These are phyloP conservation scores for Tetrapyrgos nigripes DNA, from an alignment of 1,284 basidiomycete genomes.

Conservation along the genomic window DNA sequence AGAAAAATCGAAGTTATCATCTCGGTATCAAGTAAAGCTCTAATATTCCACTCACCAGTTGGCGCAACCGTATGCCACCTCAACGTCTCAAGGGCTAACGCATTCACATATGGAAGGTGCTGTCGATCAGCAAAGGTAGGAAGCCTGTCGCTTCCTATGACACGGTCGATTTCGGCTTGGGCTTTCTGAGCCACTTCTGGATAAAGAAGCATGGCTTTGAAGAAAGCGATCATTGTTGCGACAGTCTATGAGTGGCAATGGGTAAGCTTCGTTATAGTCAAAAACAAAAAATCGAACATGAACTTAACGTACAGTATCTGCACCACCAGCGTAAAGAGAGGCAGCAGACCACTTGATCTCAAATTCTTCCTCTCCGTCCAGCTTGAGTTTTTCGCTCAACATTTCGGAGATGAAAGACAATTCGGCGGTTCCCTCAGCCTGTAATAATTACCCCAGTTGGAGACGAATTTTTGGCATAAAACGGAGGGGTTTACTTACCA, in stretches of 20 bases:
- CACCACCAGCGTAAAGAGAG: conserved; percentile 27
- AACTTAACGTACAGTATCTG: conserved; percentile 23
- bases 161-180: conserved; percentile 40
- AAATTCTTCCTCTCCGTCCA: conserved; percentile 17
- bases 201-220: conserved; percentile 16
- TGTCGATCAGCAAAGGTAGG: conserved; percentile 37
- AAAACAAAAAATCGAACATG: too few species aligned
- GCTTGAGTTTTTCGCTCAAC: conserved; percentile 15
- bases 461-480: too few species aligned
- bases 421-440: conserved; percentile 20
- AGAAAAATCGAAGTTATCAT: not conserved
- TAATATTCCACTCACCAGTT: conserved; percentile 9
- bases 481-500: not conserved
- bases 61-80: conserved; percentile 24
- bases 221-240: conserved; percentile 7
- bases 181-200: conserved; percentile 39
- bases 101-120: conserved; percentile 40
- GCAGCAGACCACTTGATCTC: conserved; percentile 24
- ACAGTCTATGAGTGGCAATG: not conserved
- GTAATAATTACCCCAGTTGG: too few species aligned
- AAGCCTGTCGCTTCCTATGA: conserved; percentile 37
- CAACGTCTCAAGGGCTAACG: conserved; percentile 37
- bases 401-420: conserved; percentile 19
- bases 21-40: not conserved
- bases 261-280: not conserved